Conservation (phyloP, 768 basidiomycete species). For the Cystobasidium onofrii region DNA sequence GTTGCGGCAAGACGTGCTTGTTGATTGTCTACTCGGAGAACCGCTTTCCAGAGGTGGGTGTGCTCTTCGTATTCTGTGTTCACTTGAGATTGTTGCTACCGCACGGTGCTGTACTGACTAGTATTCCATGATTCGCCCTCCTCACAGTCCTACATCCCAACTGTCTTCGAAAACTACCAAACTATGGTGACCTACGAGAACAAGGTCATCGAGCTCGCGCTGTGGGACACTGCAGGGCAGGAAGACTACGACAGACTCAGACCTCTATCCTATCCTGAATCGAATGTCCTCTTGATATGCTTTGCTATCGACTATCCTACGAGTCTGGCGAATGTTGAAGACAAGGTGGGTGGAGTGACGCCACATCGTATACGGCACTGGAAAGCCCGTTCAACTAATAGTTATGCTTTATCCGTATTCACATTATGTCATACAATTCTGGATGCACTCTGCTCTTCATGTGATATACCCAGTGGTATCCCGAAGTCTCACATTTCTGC, state of each 20-base stretch:
- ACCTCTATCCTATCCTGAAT: slow-evolving; percentile 93
- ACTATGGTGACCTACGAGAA: slow-evolving; percentile 88
- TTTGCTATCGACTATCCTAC: slow-evolving; percentile 96
- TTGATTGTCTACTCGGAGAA: slow-evolving; percentile 93
- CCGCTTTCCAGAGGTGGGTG: slow-evolving; percentile 31
- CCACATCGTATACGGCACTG: not conserved
- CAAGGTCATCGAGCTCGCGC: slow-evolving; percentile 84
- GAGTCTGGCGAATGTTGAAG: slow-evolving; percentile 96
- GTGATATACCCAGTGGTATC: slow-evolving; percentile 62
- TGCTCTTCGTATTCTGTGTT: not conserved
- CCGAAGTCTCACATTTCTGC: slow-evolving; percentile 87
- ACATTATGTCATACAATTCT: too few species aligned
- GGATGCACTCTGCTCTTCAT: not conserved
- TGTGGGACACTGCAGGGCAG: slow-evolving; percentile 99
- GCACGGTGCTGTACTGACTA: too few species aligned
- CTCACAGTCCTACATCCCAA: slow-evolving; percentile 77
- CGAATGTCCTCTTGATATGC: slow-evolving; percentile 96
- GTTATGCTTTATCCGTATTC: too few species aligned
- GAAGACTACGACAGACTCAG: slow-evolving; percentile 98
- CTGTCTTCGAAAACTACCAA: slow-evolving; percentile 92
- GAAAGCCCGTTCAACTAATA: too few species aligned
- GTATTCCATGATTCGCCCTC: not conserved
- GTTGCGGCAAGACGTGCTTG: slow-evolving; percentile 60
- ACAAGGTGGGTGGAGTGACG: slow-evolving; percentile 70
- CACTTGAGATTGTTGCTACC: too few species aligned